phyloP scores from a whole-genome alignment of 768 basidiomycete genomes.

The Cystofilobasidium capitatum region DNA sequence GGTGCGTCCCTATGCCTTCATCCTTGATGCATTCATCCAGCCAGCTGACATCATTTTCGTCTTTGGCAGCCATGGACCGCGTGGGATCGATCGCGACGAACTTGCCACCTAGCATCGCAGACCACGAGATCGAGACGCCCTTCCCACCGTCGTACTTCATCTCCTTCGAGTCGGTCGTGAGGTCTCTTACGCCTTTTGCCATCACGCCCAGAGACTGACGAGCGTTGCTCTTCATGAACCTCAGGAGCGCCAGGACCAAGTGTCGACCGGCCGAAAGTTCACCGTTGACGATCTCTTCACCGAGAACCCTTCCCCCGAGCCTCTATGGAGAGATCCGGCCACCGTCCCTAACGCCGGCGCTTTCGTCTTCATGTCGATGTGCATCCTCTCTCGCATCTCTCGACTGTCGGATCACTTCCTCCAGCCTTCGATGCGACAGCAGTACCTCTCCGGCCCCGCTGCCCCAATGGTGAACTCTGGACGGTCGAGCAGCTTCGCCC shows the following conservation, averaged over 20 bases:
- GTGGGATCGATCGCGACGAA: background rate
- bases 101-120: background rate
- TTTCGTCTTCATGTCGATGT: background rate
- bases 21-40: background rate
- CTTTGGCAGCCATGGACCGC: background rate
- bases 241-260: too few species aligned
- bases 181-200: too few species aligned
- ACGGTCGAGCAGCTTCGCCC: background rate
- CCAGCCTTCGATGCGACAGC: background rate
- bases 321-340: background rate
- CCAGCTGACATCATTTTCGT: background rate
- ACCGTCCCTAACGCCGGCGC: background rate
- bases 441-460: background rate
- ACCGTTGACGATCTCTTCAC: background rate
- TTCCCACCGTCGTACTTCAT: background rate
- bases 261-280: too few species aligned
- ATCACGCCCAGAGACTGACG: too few species aligned
- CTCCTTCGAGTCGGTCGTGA: too few species aligned
- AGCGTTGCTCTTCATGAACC: too few species aligned
- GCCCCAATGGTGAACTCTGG: background rate
- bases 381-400: background rate
- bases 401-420: background rate
- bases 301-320: too few species aligned
- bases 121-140: slow-evolving; percentile 5
- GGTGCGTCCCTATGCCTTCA: background rate